Percentiles rank a stretch among this genome's conserved stretches.
Conservation (phyloP, 345 rosid species). For the Populus ilicifolia region DNA sequence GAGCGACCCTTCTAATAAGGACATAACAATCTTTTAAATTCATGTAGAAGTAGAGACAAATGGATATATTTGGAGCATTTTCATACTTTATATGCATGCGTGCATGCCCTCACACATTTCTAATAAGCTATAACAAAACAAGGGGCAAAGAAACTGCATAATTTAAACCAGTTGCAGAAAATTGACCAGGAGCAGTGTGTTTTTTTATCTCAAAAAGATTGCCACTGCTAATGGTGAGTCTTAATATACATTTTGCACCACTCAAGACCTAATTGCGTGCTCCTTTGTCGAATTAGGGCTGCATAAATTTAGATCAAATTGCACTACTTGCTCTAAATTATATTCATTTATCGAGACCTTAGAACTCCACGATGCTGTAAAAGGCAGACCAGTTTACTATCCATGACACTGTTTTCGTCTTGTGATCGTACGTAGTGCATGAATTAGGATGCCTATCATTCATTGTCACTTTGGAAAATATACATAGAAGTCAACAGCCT, state of each 20-base stretch:
- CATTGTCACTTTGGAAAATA: neutral
- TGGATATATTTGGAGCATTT: neutral
- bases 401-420: neutral
- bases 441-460: neutral
- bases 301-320: neutral
- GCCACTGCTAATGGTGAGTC: neutral
- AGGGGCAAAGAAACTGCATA: neutral
- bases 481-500: neutral
- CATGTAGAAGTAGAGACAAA: neutral
- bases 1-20: neutral
- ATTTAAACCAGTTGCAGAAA: neutral
- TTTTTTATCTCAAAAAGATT: neutral
- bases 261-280: neutral
- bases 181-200: neutral
- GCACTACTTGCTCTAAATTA: neutral
- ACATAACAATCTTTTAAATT: no score
- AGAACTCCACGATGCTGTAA: neutral
- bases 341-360: neutral
- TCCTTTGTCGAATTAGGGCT: neutral
- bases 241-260: neutral
- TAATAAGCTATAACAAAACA: neutral
- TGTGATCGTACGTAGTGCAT: neutral
- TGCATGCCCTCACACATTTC: neutral
- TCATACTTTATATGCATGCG: neutral
- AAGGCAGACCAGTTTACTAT: neutral